Evolutionary conservation across 78 protist species (phyloP).

Genomic region (Dictyostelium purpureum): DNA sequence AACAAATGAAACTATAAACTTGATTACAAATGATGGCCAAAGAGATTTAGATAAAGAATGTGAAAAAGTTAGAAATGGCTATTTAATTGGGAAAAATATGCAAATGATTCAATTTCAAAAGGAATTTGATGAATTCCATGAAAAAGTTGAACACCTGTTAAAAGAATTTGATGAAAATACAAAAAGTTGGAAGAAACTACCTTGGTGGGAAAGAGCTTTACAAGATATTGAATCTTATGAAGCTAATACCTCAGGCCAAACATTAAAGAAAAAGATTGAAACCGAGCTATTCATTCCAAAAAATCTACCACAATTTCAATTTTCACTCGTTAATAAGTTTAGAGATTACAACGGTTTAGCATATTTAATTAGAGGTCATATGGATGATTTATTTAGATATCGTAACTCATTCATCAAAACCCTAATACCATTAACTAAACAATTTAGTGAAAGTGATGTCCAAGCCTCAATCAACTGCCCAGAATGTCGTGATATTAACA

Average conservation of each 20-base stretch:
- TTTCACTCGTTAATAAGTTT: background rate
- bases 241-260: background rate
- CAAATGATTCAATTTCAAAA: background rate
- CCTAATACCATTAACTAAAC: conserved; percentile 2
- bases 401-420: background rate
- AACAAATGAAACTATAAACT: background rate
- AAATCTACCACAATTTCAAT: background rate
- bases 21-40: background rate
- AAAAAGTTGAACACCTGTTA: background rate
- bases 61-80: background rate
- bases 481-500: conserved; percentile 13
- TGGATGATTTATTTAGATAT: background rate
- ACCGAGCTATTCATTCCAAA: background rate
- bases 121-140: background rate
- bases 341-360: background rate
- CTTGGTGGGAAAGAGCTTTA: conserved; percentile 10
- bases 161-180: background rate
- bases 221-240: background rate
- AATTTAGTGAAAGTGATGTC: conserved; percentile 24
- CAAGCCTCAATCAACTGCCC: conserved; percentile 29
- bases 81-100: background rate
- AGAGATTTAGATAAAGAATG: background rate
- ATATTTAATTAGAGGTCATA: background rate
- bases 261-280: background rate
- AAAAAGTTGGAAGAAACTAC: background rate